Evolutionary conservation across 208 protist genomes (phyloP), one percentile per base, ranked within the genome.

Genomic region (Crithidia brevicula): DNA sequence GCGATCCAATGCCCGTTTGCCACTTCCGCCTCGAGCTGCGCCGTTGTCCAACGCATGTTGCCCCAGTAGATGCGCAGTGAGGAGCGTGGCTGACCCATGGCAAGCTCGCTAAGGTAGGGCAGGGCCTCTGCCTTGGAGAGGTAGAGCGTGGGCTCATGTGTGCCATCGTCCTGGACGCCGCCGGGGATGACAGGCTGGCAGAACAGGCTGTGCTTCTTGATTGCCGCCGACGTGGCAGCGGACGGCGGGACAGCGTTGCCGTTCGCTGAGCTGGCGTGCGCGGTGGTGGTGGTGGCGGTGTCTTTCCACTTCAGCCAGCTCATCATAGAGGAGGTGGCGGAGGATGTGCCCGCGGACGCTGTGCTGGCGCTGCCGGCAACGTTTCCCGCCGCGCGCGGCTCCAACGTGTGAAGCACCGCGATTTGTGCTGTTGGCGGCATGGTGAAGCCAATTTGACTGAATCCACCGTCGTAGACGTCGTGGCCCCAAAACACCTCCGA

Each of bases 401-500:
- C 83, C 31, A 90, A 71, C 9, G 85, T 96, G 77, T 96, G 90
- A 11, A 96, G 68, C 50, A 96, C 75, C 23, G 73, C 73, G 6
- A 96, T 85, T 43, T 92, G 85, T 23, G 90, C 85, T 16, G 85
- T 93, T 11, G 90, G 90, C 49, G 90, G 90, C 90, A 96, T 96
- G 15, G 90, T 92, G 62, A 93, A 88, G 43, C 81, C 86, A 65
- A 96, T 88, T 56, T 96, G 90, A 47, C 73, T 86, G 57, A 86
- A 88, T 20, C 90, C 90, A 28, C 90, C 90, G 56, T 96, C 82
- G 74, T 92, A 83, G 50, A 96, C 86, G 45, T 92, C 86, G 67
- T 96, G 87, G 10, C 87, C 87, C 90, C 90, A 96, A 72, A 96
- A 93, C n/a, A 92, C 85, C 71, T 96, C 87, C 10, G 90, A 87